Evolutionary conservation across 306 rosid genomes (phyloP).

Genomic region (Sophora flavescens): DNA sequence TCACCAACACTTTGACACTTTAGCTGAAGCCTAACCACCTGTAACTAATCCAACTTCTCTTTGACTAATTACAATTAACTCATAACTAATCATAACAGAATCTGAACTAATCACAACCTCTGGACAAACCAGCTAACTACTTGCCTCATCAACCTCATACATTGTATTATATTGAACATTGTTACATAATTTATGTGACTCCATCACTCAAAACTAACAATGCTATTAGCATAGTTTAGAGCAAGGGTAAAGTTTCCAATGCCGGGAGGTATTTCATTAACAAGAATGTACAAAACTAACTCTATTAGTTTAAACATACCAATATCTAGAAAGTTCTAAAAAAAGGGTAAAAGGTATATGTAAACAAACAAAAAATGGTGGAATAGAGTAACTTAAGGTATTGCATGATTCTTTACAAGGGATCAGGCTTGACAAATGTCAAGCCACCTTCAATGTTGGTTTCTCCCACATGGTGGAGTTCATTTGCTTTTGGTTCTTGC

Average conservation of each 20-base stretch:
- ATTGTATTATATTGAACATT: too few relatives aligned
- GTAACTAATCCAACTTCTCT: too few relatives aligned
- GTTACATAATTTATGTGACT: too few relatives aligned
- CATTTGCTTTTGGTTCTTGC: slow-evolving; percentile 42
- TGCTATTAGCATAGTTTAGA: not conserved
- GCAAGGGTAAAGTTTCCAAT: slow-evolving; percentile 10
- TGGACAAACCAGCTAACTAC: too few relatives aligned
- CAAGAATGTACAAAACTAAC: slow-evolving; percentile 41
- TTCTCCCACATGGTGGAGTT: slow-evolving; percentile 40
- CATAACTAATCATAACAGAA: too few relatives aligned
- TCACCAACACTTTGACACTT: too few relatives aligned
- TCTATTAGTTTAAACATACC: not conserved
- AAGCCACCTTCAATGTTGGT: slow-evolving; percentile 51
- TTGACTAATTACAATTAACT: too few relatives aligned
- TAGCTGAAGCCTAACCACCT: too few relatives aligned
- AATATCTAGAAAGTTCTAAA: slow-evolving; percentile 31
- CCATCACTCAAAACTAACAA: not conserved
- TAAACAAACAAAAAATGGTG: slow-evolving; percentile 13
- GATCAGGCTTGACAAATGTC: slow-evolving; percentile 54
- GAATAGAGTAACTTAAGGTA: slow-evolving; percentile 11
- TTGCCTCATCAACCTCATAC: too few relatives aligned
- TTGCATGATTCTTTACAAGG: slow-evolving; percentile 30
- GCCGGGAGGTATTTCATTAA: slow-evolving; percentile 6
- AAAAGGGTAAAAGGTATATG: not conserved
- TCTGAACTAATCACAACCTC: too few relatives aligned